Evolutionary conservation across 163 green algal genomes (phyloP).

Genomic region (Scenedesmus sp.): DNA sequence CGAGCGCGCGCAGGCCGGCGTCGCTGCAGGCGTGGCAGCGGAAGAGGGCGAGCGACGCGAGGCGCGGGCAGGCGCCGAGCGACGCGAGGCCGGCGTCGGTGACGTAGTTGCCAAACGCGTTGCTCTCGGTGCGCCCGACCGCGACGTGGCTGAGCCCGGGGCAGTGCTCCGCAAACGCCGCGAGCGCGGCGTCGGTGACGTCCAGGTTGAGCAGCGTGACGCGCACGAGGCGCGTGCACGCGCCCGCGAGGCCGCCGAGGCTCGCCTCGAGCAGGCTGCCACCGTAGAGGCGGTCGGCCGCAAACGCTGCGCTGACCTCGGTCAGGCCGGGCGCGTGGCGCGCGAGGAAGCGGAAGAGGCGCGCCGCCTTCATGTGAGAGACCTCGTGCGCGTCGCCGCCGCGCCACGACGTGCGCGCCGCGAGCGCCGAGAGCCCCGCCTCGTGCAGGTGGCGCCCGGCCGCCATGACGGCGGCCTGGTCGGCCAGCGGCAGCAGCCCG

Average conservation of each 20-base stretch:
- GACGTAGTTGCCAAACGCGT: slow-evolving; percentile 44
- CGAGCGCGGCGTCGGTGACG: slow-evolving; percentile 31
- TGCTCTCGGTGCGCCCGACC: slow-evolving; percentile 37
- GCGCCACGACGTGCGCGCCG: neutral
- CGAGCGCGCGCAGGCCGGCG: slow-evolving; percentile 12
- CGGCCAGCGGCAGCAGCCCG: too few relatives aligned
- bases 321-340: slow-evolving; percentile 15
- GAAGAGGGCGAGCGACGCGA: slow-evolving; percentile 25
- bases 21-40: slow-evolving; percentile 43
- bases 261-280: slow-evolving; percentile 37
- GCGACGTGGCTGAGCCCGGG: slow-evolving; percentile 17
- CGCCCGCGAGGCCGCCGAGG: neutral
- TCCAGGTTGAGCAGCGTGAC: slow-evolving; percentile 43
- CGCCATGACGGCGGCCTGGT: too few relatives aligned
- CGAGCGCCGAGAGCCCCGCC: too few relatives aligned
- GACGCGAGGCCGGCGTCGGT: slow-evolving; percentile 5
- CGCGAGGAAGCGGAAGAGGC: slow-evolving; percentile 39
- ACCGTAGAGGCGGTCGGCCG: slow-evolving; percentile 40
- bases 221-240: neutral
- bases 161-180: slow-evolving; percentile 24
- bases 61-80: neutral
- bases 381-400: slow-evolving; percentile 12
- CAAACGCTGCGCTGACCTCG: slow-evolving; percentile 25
- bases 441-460: too few relatives aligned
- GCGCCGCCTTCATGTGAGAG: slow-evolving; percentile 38